Evolutionary conservation across 192 early-diverging fungal genomes (phyloP).

Genomic region (Chytriomyces hyalinus): DNA sequence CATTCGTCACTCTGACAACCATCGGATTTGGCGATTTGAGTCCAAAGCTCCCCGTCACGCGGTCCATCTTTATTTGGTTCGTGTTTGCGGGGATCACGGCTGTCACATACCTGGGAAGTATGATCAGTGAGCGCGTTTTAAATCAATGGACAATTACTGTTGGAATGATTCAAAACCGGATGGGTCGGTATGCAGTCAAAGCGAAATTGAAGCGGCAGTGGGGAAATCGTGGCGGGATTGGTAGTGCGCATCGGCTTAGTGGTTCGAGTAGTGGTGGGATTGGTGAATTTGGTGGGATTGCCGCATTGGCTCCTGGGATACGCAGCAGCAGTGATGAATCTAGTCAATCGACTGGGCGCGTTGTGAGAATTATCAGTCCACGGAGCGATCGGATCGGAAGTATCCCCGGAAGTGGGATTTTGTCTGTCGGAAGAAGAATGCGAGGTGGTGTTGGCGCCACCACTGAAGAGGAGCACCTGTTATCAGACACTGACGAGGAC

Average conservation of each 20-base stretch:
- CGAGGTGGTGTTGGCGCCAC: neutral
- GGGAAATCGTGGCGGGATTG: neutral
- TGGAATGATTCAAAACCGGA: slow-evolving; percentile 50
- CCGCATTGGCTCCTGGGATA: neutral
- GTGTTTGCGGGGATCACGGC: slow-evolving; percentile 47
- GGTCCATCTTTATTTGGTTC: slow-evolving; percentile 59
- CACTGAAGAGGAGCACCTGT: neutral
- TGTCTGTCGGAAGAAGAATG: neutral
- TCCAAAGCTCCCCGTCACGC: slow-evolving; percentile 32
- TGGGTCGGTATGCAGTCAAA: slow-evolving; percentile 60
- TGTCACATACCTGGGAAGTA: slow-evolving; percentile 51
- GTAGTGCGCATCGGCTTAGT: neutral
- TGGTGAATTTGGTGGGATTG: neutral
- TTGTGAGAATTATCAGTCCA: slow-evolving; percentile 18
- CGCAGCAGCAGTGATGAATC: neutral
- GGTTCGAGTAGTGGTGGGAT: neutral
- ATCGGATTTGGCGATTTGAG: slow-evolving; percentile 57
- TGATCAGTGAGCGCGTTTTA: slow-evolving; percentile 52
- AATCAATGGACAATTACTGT: slow-evolving; percentile 58
- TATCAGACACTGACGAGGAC: neutral
- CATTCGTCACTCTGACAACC: slow-evolving; percentile 48
- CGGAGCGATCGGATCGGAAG: neutral
- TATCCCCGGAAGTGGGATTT: neutral
- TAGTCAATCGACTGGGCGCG: neutral
- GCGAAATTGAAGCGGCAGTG: slow-evolving; percentile 49